Evolutionary conservation across 176 grass and related monocot species (phyloP).

Genomic region (Oryza glumipatula): DNA sequence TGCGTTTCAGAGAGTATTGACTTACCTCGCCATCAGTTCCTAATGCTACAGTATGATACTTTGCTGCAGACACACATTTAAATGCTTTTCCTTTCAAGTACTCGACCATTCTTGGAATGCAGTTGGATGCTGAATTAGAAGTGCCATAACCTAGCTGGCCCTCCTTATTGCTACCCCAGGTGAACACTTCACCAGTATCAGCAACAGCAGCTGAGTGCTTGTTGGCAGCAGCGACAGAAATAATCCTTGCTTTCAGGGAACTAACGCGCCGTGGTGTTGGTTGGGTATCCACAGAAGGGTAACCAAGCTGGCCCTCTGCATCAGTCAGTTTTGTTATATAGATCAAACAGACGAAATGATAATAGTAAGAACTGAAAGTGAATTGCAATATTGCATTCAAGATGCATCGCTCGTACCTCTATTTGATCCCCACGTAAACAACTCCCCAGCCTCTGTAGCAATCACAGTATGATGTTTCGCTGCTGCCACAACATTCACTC

Average conservation of each 20-base stretch:
- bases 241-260: conserved; percentile 75
- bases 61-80: conserved; percentile 80
- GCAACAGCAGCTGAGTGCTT: conserved; percentile 92
- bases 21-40: conserved; percentile 89
- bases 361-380: conserved; percentile 27
- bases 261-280: conserved; percentile 82
- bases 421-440: conserved; percentile 99
- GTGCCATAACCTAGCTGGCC: conserved; percentile 99
- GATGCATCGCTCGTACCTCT: conserved; percentile 71
- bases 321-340: conserved; percentile 42
- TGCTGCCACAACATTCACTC: conserved; percentile 78
- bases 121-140: conserved; percentile 98
- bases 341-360: conserved; percentile 21
- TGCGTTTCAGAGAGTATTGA: conserved; percentile 16
- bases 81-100: conserved; percentile 96
- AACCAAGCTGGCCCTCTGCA: conserved; percentile 98
- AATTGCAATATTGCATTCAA: conserved; percentile 32
- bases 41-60: conserved; percentile 89
- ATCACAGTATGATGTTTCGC: conserved; percentile 99
- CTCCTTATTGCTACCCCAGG: conserved; percentile 98
- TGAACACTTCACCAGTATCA: conserved; percentile 88
- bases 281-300: conserved; percentile 98
- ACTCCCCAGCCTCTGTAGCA: conserved; percentile 81
- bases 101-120: conserved; percentile 88
- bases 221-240: conserved; percentile 93